Percentiles rank a stretch among this genome's conserved stretches.
Conservation (phyloP, 768 basidiomycete species). For the Pilatotrama ljubarskyi region DNA sequence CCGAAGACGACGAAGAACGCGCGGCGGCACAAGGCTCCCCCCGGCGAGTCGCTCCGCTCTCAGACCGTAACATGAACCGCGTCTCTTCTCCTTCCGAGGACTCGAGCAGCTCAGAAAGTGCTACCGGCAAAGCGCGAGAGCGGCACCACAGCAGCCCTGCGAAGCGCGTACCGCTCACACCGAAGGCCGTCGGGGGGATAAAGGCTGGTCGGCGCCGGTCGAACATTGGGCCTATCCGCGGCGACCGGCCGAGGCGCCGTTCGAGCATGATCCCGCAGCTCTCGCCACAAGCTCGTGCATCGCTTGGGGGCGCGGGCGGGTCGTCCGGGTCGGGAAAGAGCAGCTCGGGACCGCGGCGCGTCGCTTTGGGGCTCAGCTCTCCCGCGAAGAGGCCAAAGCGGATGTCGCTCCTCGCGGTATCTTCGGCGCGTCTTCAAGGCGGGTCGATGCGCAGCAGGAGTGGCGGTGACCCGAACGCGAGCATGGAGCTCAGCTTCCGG, state of each 20-base stretch:
- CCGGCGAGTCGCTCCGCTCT: slow-evolving; percentile 43
- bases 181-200: slow-evolving; percentile 35
- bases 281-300: slow-evolving; percentile 45
- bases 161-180: slow-evolving; percentile 53
- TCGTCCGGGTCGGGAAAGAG: slow-evolving; percentile 18
- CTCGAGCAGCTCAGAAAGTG: slow-evolving; percentile 29
- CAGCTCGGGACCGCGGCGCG: slow-evolving; percentile 38
- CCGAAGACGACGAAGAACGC: slow-evolving; percentile 67
- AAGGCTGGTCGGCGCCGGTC: slow-evolving; percentile 61
- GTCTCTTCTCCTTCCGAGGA: slow-evolving; percentile 34
- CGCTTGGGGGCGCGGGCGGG: slow-evolving; percentile 30
- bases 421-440: slow-evolving; percentile 32
- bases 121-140: slow-evolving; percentile 35
- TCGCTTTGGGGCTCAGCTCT: slow-evolving; percentile 41
- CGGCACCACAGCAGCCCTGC: slow-evolving; percentile 42
- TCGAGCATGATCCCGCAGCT: slow-evolving; percentile 82
- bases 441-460: slow-evolving; percentile 26
- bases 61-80: slow-evolving; percentile 69
- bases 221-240: slow-evolving; percentile 72
- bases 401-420: slow-evolving; percentile 48
- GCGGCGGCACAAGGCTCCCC: slow-evolving; percentile 29
- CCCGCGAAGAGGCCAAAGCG: slow-evolving; percentile 63
- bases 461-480: slow-evolving; percentile 37
- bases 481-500: slow-evolving; percentile 50
- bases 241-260: slow-evolving; percentile 69